Base-by-base conservation (phyloP, 768 basidiomycete species). In the Suillus variegatus region DNA sequence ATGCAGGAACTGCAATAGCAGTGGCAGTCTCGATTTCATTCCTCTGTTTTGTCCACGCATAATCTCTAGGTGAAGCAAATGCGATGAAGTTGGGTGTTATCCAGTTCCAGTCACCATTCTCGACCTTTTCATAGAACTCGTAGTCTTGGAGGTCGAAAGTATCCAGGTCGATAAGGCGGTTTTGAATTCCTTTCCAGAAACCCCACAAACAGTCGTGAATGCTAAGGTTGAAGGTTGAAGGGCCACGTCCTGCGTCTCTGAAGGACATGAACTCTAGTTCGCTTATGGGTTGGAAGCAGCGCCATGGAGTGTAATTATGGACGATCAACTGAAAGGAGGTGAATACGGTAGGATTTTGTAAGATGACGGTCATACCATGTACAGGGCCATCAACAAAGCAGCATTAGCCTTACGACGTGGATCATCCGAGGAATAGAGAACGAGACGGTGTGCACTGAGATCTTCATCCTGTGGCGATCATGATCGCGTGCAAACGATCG, bases 101-200 rank as follows among this genome's bases (percentile, higher is more conserved):
- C 93, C 93, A 96, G 73, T 97, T 97, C 92, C 94, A 95, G 76
- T 96, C 95, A 16, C 93, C 92, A 72, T 95, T 94, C 78, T 95
- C 94, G 51, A 96, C 95, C 78, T 95, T 95, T 75, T 98, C 96
- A 75, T 95, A 97, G 74, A 82, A 91, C 76, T 95, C 94, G 74
- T 99, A 98, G 67, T 96, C 95, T 66, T 92, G 91, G 54, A 95
- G 87, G 72, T 88, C 92, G 78, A 99, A 98, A 69, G 93, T 92
- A 74, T 94, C 93, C 85, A 97, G 90, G 71, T 98, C 97, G 78
- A 93, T 94, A 1, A 99, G 83, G 14, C 91, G 89, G 67, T 96
- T 92, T 78, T 97, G 91, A 85, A 93, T 92, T 1, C 90, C 91
- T 75, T 94, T 94, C 88, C 91, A 94, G 67, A 94, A 79, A 20